Percentiles rank a stretch among this genome's conserved stretches.
phyloP scores from a whole-genome alignment of 441 rosid genomes.

The Flueggea neowawraea region DNA sequence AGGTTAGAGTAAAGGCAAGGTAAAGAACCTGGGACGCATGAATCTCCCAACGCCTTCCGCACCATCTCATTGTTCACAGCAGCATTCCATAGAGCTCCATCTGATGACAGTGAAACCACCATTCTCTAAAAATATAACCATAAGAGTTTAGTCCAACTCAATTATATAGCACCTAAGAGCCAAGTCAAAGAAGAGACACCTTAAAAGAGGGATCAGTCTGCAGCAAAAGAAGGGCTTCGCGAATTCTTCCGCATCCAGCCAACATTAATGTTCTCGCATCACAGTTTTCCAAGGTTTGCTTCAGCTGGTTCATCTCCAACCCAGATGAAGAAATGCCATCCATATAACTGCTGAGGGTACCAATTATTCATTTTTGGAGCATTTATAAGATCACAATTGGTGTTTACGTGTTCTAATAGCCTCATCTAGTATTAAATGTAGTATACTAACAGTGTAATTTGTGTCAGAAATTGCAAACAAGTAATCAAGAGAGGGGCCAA shows the following conservation, averaged over 20 bases:
- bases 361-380: too few species aligned
- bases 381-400: too few species aligned
- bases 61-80: conserved; percentile 63
- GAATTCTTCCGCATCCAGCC: conserved; percentile 42
- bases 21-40: conserved; percentile 34
- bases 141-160: background rate
- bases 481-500: too few species aligned
- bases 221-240: conserved; percentile 57
- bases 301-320: conserved; percentile 15
- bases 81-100: conserved; percentile 80
- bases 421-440: too few species aligned
- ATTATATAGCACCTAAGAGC: background rate
- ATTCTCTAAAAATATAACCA: conserved; percentile 36
- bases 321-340: conserved; percentile 23
- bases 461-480: too few species aligned
- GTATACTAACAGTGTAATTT: too few species aligned
- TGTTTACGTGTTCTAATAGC: too few species aligned
- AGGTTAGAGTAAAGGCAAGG: background rate
- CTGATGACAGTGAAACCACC: conserved; percentile 75
- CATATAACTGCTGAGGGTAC: conserved; percentile 18
- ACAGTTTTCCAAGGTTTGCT: conserved; percentile 14
- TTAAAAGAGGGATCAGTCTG: conserved; percentile 62
- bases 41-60: conserved; percentile 40
- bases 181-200: conserved; percentile 29
- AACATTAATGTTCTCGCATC: conserved; percentile 34